These are phyloP conservation scores for Gnaphalium uliginosum DNA, from an alignment of 129 eudicot genomes.

Conservation along the genomic window DNA sequence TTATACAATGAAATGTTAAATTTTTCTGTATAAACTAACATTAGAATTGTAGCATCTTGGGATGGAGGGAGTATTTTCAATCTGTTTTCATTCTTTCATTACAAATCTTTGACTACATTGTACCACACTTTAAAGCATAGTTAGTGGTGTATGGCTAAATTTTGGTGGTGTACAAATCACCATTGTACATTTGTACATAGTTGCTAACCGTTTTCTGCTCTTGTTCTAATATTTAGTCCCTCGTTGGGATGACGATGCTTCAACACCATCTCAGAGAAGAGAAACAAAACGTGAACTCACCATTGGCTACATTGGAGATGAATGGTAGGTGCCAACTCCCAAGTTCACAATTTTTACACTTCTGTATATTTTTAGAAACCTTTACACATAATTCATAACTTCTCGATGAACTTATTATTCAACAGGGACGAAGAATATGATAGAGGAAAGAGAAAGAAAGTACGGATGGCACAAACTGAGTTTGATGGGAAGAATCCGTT, in stretches of 20 bases:
- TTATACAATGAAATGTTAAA: no score
- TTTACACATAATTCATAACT: neutral
- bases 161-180: no score
- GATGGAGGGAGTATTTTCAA: no score
- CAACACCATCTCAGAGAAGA: constrained; percentile 23
- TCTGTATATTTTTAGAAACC: neutral
- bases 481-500: constrained; percentile 77
- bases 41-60: no score
- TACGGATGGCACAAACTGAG: constrained; percentile 40
- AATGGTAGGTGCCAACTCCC: constrained; percentile 61
- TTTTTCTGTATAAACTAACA: no score
- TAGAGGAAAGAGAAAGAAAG: constrained; percentile 77
- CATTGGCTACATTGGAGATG: constrained; percentile 81
- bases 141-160: no score
- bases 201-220: neutral
- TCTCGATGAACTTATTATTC: constrained; percentile 9
- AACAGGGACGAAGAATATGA: constrained; percentile 95
- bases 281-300: constrained; percentile 29
- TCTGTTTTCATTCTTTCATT: no score
- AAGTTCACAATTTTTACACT: neutral
- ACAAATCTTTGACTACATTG: neutral
- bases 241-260: constrained; percentile 65
- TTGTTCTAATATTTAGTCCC: constrained; percentile 45
- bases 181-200: no score
- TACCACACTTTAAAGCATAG: no score